A percentile compares a stretch with the other conserved stretches of the same genome.
These are phyloP conservation scores for Salix caprea DNA, from an alignment of 345 rosid species.

Conservation along the genomic window DNA sequence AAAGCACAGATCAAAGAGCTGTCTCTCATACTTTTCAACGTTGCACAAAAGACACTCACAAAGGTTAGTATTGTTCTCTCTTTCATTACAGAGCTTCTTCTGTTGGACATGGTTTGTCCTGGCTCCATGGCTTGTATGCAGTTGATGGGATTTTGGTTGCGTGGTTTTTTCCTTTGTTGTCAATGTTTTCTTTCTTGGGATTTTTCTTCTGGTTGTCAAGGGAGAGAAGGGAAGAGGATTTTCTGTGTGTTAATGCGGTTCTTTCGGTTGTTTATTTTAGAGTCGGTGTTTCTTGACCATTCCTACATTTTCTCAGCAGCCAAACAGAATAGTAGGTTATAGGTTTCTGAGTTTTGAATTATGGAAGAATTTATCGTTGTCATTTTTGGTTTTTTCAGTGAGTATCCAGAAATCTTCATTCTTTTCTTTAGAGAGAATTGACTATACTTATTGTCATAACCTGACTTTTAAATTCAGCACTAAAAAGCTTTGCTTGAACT, in stretches of 20 bases:
- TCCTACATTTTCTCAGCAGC: slow-evolving; percentile 11
- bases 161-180: background rate
- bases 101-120: background rate
- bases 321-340: background rate
- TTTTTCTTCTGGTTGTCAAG: background rate
- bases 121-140: background rate
- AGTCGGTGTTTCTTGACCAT: background rate
- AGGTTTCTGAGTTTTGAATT: background rate
- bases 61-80: background rate
- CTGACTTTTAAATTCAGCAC: background rate
- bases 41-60: background rate
- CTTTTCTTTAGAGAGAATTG: background rate
- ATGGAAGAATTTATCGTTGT: background rate
- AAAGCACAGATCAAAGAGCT: background rate
- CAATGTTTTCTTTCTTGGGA: background rate
- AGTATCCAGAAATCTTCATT: too few species aligned
- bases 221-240: background rate
- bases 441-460: background rate
- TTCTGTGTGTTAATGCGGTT: background rate
- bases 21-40: background rate
- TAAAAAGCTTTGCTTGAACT: background rate
- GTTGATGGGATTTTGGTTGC: background rate
- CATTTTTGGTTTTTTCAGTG: background rate
- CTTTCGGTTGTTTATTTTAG: background rate
- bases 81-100: background rate